phyloP scores from a whole-genome alignment of 2,329 filamentous ascomycete species.

The Alternaria triticina region DNA sequence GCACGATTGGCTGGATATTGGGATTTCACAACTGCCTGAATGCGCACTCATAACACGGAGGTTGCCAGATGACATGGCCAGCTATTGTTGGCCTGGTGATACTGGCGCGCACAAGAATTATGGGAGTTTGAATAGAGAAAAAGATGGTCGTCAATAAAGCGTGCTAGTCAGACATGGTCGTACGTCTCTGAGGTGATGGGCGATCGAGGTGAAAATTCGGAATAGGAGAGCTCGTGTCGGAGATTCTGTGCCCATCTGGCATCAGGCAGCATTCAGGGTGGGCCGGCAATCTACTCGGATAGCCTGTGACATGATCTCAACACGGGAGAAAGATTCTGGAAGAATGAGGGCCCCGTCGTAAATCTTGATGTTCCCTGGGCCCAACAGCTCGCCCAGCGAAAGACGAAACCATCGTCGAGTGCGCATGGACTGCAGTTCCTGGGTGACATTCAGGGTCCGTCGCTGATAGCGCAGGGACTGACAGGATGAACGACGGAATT shows the following conservation, averaged over 20 bases:
- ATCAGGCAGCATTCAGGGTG: constrained; percentile 24
- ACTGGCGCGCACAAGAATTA: not conserved
- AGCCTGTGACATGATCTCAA: constrained; percentile 27
- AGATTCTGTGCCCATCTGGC: constrained; percentile 12
- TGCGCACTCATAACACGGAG: constrained; percentile 8
- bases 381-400: constrained; percentile 19
- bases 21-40: constrained; percentile 19
- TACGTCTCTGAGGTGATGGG: constrained; percentile 1
- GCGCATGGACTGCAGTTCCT: constrained; percentile 13
- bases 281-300: constrained; percentile 41
- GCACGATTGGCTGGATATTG: constrained; percentile 9
- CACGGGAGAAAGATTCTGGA: constrained; percentile 43
- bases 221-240: constrained; percentile 9
- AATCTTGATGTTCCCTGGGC: constrained; percentile 18
- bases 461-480: constrained; percentile 20
- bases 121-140: not conserved
- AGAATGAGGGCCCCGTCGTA: constrained; percentile 30
- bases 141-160: constrained; percentile 7
- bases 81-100: constrained; percentile 3
- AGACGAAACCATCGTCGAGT: constrained; percentile 16
- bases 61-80: not conserved
- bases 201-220: constrained; percentile 3
- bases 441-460: constrained; percentile 8
- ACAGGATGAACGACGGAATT: constrained; percentile 19
- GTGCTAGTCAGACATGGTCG: constrained; percentile 10